Evolutionary conservation across 176 grass and related monocot genomes (phyloP).

Genomic region (Chloris gayana): DNA sequence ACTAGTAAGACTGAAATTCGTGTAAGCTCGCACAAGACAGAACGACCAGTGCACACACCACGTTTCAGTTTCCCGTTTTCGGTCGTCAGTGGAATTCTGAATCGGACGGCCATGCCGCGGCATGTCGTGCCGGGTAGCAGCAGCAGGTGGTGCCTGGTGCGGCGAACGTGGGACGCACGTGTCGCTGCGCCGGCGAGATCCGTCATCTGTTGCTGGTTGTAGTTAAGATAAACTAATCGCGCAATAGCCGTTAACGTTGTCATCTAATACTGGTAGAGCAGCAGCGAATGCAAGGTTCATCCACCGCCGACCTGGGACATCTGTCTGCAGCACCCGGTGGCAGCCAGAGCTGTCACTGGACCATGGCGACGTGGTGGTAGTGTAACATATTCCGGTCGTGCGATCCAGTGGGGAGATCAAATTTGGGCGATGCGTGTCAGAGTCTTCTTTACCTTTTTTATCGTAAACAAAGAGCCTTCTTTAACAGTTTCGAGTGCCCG

Average conservation of each 20-base stretch:
- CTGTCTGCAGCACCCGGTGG: background rate
- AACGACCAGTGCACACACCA: too few relatives aligned
- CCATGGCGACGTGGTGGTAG: background rate
- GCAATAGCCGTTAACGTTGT: constrained; percentile 24
- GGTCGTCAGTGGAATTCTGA: too few relatives aligned
- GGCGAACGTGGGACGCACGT: constrained; percentile 42
- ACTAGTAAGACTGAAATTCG: too few relatives aligned
- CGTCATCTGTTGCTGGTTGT: background rate
- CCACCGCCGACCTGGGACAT: background rate
- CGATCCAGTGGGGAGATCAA: background rate
- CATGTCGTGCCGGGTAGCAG: background rate
- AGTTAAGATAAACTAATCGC: background rate
- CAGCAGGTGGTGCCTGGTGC: background rate
- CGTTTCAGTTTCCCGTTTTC: background rate
- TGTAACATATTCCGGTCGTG: background rate
- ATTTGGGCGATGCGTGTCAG: background rate
- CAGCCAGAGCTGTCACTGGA: background rate
- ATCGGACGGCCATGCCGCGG: background rate
- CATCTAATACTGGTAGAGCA: too few relatives aligned
- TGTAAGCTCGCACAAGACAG: too few relatives aligned
- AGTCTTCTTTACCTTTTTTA: background rate
- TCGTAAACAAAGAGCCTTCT: too few relatives aligned
- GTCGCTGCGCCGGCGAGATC: constrained; percentile 1
- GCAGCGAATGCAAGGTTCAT: background rate
- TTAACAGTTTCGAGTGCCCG: too few relatives aligned